A percentile compares a stretch with the other conserved stretches of the same genome.
These are phyloP conservation scores for Arthrocladium fulminans DNA, from an alignment of 2,329 filamentous ascomycete species.

Conservation along the genomic window DNA sequence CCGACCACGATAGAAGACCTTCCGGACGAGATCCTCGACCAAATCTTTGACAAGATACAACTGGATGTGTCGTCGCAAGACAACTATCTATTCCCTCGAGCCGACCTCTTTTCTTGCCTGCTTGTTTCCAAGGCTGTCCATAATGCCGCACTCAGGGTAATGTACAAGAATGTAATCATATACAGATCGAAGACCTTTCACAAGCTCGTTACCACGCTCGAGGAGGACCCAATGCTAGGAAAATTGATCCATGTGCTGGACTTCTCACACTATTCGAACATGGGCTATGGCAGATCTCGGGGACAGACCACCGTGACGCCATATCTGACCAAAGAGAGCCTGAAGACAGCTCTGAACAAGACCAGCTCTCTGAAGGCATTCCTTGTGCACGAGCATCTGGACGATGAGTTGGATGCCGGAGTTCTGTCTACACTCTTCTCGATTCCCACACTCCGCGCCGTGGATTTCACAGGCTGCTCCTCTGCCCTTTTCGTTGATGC, in stretches of 20 bases:
- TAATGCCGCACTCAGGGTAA: constrained; percentile 60
- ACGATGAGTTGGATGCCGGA: constrained; percentile 61
- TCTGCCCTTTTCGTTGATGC: constrained; percentile 57
- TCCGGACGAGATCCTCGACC: constrained; percentile 41
- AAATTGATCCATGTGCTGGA: constrained; percentile 70
- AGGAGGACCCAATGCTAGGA: constrained; percentile 58
- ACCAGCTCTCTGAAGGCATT: constrained; percentile 69
- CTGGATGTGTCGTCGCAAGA: constrained; percentile 67
- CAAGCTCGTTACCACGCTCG: constrained; percentile 65
- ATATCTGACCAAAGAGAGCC: constrained; percentile 65
- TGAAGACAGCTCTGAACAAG: constrained; percentile 61
- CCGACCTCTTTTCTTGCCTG: constrained; percentile 67
- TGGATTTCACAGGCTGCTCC: constrained; percentile 72
- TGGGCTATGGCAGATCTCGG: constrained; percentile 64
- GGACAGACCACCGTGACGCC: constrained; percentile 65
- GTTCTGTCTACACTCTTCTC: constrained; percentile 64
- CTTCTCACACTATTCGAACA: constrained; percentile 78
- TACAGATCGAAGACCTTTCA: constrained; percentile 76
- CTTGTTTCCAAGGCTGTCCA: constrained; percentile 68
- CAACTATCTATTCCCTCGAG: constrained; percentile 65
- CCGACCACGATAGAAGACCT: constrained; percentile 9
- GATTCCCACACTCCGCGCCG: constrained; percentile 53
- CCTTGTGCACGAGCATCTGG: constrained; percentile 70
- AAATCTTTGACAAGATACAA: constrained; percentile 66
- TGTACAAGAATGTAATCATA: constrained; percentile 72